phyloP scores from a whole-genome alignment of 352 stramenopile species.

The Pythium utonaiense region DNA sequence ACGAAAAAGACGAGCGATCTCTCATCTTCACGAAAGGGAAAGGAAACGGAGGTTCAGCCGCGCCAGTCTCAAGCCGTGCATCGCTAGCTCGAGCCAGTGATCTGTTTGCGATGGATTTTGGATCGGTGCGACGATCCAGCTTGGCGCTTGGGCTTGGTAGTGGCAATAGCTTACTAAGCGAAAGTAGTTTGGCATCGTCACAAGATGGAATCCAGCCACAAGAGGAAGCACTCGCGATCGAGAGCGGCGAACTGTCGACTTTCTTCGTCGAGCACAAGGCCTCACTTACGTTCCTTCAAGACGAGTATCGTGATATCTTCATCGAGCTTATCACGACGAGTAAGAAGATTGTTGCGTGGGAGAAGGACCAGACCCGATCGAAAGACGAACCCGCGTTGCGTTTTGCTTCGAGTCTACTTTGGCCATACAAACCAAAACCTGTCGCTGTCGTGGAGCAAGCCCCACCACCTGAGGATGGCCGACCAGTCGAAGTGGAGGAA shows the following conservation, averaged over 20 bases:
- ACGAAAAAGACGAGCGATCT: constrained; percentile 18
- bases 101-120: constrained; percentile 69
- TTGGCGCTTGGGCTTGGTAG: constrained; percentile 13
- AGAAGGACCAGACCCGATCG: constrained; percentile 40
- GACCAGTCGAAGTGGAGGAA: constrained; percentile 5
- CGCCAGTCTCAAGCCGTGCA: constrained; percentile 3
- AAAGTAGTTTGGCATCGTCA: background rate
- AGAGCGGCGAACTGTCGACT: constrained; percentile 33
- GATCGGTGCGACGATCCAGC: constrained; percentile 33
- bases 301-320: constrained; percentile 40
- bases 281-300: constrained; percentile 50
- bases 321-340: constrained; percentile 44
- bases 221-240: constrained; percentile 22
- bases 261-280: constrained; percentile 62
- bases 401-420: constrained; percentile 68
- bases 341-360: constrained; percentile 59
- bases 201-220: constrained; percentile 17
- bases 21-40: constrained; percentile 22
- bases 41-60: background rate
- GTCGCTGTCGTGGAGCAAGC: background rate
- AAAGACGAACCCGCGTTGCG: constrained; percentile 76
- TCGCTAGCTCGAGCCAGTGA: constrained; percentile 60
- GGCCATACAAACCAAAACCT: constrained; percentile 32
- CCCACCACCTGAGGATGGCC: background rate
- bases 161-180: background rate